Evolutionary conservation across 2,329 filamentous ascomycete species (phyloP).

Genomic region (Trichoderma hamatum): DNA sequence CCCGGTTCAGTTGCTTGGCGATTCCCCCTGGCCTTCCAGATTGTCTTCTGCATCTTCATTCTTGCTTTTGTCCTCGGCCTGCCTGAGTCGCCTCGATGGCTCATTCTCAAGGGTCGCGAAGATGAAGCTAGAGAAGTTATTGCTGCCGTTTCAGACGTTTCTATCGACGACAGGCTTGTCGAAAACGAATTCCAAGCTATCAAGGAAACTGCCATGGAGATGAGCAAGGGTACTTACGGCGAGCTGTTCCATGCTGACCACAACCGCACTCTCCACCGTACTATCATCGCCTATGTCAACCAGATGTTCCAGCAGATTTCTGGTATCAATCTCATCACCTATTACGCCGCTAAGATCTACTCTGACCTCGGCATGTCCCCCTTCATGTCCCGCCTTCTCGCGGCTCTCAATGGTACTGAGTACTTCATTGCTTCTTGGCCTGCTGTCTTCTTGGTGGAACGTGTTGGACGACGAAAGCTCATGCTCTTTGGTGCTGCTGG

Average conservation of each 20-base stretch:
- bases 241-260: conserved; percentile 61
- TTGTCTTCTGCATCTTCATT: conserved; percentile 62
- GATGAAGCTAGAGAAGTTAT: conserved; percentile 54
- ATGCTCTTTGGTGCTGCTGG: conserved; percentile 71
- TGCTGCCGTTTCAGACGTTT: conserved; percentile 57
- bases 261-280: conserved; percentile 61
- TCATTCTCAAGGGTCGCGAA: conserved; percentile 50
- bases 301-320: conserved; percentile 69
- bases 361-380: conserved; percentile 55
- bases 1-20: conserved; percentile 52
- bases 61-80: conserved; percentile 55
- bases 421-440: conserved; percentile 67
- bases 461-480: conserved; percentile 67
- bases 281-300: conserved; percentile 63
- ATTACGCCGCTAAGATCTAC: conserved; percentile 65
- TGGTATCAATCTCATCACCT: conserved; percentile 65
- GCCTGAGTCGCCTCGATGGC: conserved; percentile 57
- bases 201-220: conserved; percentile 69
- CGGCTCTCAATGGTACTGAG: conserved; percentile 48
- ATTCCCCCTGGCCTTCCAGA: conserved; percentile 60
- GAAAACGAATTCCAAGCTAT: conserved; percentile 62
- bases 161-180: conserved; percentile 60
- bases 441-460: conserved; percentile 64
- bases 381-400: conserved; percentile 61
- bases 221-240: conserved; percentile 61